These are phyloP conservation scores for Vitis labrusca DNA, from an alignment of 164 flowering plant species.

Conservation along the genomic window DNA sequence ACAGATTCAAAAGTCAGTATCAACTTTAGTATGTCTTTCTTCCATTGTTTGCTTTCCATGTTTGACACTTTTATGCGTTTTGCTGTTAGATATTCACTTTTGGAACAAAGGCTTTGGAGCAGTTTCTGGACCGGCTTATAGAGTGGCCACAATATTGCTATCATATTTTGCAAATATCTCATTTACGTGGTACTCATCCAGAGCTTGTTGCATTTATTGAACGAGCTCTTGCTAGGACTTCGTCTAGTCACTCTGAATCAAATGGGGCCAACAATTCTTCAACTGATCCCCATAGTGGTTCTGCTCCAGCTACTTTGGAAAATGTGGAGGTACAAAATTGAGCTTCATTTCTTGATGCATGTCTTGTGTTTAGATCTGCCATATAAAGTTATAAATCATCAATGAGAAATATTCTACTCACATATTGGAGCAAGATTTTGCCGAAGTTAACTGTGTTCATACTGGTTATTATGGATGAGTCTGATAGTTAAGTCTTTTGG, in stretches of 20 bases:
- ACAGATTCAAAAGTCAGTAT: slow-evolving; percentile 87
- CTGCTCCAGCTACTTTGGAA: slow-evolving; percentile 19
- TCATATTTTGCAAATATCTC: slow-evolving; percentile 96
- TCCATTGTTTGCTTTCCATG: background rate
- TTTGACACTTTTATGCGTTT: slow-evolving; percentile 6
- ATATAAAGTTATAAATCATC: too few species aligned
- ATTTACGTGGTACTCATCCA: slow-evolving; percentile 76
- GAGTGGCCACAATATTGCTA: slow-evolving; percentile 99
- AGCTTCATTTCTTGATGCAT: too few species aligned
- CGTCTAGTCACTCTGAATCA: slow-evolving; percentile 66
- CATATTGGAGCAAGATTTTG: too few species aligned
- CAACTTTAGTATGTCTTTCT: background rate
- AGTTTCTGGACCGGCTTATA: slow-evolving; percentile 85
- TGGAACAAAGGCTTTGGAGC: slow-evolving; percentile 92
- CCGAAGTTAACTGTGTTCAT: too few species aligned
- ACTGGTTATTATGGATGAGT: too few species aligned
- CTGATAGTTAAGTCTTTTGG: too few species aligned
- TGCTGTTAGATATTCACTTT: slow-evolving; percentile 80
- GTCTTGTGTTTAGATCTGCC: too few species aligned
- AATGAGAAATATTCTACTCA: too few species aligned
- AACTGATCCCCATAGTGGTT: slow-evolving; percentile 41
- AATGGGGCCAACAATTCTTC: slow-evolving; percentile 40
- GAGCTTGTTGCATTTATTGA: slow-evolving; percentile 87
- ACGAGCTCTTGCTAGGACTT: slow-evolving; percentile 72
- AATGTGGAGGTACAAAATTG: slow-evolving; percentile 26